Percentiles rank a stretch among this genome's conserved stretches.
phyloP scores from a whole-genome alignment of 2,329 filamentous ascomycete species.

The Xylaria sp. region DNA sequence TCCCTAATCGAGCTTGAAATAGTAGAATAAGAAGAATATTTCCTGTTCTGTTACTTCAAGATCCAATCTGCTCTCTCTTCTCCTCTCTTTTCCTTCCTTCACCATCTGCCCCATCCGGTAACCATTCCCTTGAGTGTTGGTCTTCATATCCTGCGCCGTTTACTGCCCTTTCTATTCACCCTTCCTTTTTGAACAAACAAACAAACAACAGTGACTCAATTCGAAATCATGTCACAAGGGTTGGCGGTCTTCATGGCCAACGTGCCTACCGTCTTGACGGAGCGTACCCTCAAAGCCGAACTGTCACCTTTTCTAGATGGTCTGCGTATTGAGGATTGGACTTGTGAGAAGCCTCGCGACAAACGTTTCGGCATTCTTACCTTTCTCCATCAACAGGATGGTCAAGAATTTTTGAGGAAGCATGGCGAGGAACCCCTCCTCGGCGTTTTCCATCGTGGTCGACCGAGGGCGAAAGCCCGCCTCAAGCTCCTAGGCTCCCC shows the following conservation, averaged over 20 bases:
- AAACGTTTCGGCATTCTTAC: slow-evolving; percentile 47
- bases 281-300: slow-evolving; percentile 45
- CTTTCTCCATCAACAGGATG: slow-evolving; percentile 51
- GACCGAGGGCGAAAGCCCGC: slow-evolving; percentile 27
- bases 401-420: slow-evolving; percentile 47
- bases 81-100: neutral
- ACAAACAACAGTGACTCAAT: neutral
- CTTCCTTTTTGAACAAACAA: too few relatives aligned
- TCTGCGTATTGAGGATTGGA: slow-evolving; percentile 51
- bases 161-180: too few relatives aligned
- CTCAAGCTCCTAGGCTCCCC: slow-evolving; percentile 39
- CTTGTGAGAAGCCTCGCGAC: slow-evolving; percentile 49
- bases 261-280: slow-evolving; percentile 49
- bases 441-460: slow-evolving; percentile 7
- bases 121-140: neutral
- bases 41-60: neutral
- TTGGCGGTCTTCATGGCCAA: slow-evolving; percentile 54
- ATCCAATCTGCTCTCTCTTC: neutral
- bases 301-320: slow-evolving; percentile 48
- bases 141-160: neutral
- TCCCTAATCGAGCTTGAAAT: neutral
- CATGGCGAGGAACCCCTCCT: slow-evolving; percentile 26
- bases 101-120: neutral
- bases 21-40: neutral
- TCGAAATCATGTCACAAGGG: slow-evolving; percentile 27